These are phyloP conservation scores for Plasmodium vivax DNA, from an alignment of 169 alveolate species.

Conservation along the genomic window DNA sequence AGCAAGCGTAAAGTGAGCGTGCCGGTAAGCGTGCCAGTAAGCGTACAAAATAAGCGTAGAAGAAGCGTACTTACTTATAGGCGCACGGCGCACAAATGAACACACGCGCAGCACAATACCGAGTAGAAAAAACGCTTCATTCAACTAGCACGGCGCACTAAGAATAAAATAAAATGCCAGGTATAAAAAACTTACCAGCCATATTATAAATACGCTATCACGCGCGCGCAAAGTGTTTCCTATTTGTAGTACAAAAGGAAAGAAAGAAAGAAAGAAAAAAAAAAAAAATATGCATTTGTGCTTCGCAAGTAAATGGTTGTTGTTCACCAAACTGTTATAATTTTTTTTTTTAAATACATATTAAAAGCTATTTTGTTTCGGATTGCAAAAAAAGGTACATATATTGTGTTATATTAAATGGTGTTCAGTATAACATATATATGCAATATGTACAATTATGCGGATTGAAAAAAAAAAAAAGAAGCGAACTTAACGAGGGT, in stretches of 20 bases:
- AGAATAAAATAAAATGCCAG: conserved; percentile 16
- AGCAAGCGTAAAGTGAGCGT: background rate
- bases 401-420: background rate
- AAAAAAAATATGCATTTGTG: background rate
- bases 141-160: conserved; percentile 22
- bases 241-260: conserved; percentile 25
- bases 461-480: conserved; percentile 5
- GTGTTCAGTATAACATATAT: background rate
- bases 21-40: too few relatives aligned
- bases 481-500: conserved; percentile 17
- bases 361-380: conserved; percentile 50
- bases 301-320: conserved; percentile 28
- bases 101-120: background rate
- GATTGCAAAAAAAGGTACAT: background rate
- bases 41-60: background rate
- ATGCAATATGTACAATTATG: background rate
- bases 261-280: too few relatives aligned
- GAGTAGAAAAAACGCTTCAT: conserved; percentile 23
- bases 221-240: conserved; percentile 50
- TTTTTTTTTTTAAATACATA: conserved; percentile 11
- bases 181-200: background rate
- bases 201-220: conserved; percentile 23
- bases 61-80: background rate
- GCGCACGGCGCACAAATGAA: background rate
- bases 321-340: conserved; percentile 11